Evolutionary conservation across 495 filamentous ascomycete genomes (phyloP).

Genomic region (Geopyxis carbonaria): DNA sequence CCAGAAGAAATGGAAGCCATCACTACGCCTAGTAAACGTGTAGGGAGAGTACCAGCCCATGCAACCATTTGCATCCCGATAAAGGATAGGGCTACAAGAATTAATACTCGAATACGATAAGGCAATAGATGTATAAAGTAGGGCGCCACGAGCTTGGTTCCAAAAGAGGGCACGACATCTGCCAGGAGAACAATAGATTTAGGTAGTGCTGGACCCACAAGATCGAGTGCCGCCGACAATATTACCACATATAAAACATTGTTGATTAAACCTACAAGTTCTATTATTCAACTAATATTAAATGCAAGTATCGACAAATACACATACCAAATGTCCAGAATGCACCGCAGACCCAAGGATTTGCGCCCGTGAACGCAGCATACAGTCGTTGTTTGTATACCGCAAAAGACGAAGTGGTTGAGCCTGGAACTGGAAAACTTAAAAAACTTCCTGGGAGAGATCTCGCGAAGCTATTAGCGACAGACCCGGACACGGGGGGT

Average conservation of each 20-base stretch:
- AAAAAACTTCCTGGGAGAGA: too few species aligned
- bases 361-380: slow-evolving; percentile 45
- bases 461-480: too few species aligned
- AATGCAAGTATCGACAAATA: too few species aligned
- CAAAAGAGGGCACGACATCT: slow-evolving; percentile 75
- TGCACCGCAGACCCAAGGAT: slow-evolving; percentile 55
- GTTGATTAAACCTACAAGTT: slow-evolving; percentile 94
- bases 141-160: slow-evolving; percentile 71
- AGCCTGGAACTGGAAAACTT: slow-evolving; percentile 56
- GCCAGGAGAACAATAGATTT: slow-evolving; percentile 87
- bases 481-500: too few species aligned
- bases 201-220: slow-evolving; percentile 69
- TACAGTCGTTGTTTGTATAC: slow-evolving; percentile 48
- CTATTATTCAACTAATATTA: too few species aligned
- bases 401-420: slow-evolving; percentile 58
- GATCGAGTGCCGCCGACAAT: slow-evolving; percentile 85
- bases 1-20: slow-evolving; percentile 71
- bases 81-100: slow-evolving; percentile 54
- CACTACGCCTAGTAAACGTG: slow-evolving; percentile 69
- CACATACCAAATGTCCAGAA: slow-evolving; percentile 98
- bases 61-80: slow-evolving; percentile 80
- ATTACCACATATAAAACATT: slow-evolving; percentile 97
- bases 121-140: slow-evolving; percentile 84
- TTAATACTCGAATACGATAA: slow-evolving; percentile 54
- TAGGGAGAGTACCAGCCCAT: slow-evolving; percentile 47